Evolutionary conservation across 345 rosid species (phyloP), one percentile per base, ranked within the genome.

Genomic region (Hypericum androsaemum): DNA sequence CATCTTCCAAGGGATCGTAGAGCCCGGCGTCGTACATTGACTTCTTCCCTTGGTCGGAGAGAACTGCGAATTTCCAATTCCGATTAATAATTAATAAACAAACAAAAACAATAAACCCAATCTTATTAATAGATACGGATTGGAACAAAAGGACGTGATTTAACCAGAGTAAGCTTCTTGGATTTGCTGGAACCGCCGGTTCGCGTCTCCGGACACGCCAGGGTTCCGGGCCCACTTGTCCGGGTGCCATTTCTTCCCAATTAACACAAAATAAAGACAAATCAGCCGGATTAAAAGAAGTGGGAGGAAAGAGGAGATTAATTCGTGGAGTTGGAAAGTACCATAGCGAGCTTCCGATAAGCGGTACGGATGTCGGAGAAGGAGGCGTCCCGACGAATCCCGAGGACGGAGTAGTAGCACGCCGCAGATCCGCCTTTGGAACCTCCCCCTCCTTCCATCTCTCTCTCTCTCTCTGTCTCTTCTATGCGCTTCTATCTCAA

Each of bases 81-180:
- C 22, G 32, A 6, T 1, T 14, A 2, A 46, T 5, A 7, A 14
- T 14, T 32, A 12, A 17, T 16, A 10, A 46, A 46, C 22, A 46
- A 46, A 6, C 28, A n/a, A 12, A 11, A 9, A 13, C 22, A 2
- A 7, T 17, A 16, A 55, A 32, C 50, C 37, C 43, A 39, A 54
- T 63, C 54, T 68, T 8, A n/a, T 7, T 49, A 22, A 13, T 41
- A 60, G 59, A 47, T 57, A 43, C 47, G 48, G 48, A 58, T 42
- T 52, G 17, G 9, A 13, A 38, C 16, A 41, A n/a, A 10, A 6
- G 11, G 13, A 39, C 6, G 8, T 1, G 6, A 12, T 3, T 58
- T 55, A 64, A 89, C 97, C 97, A 16, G 94, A 77, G 45, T 89
- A 89, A 15, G 97, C 97, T 66, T 89, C 95, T 47, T 89, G 95